These are phyloP conservation scores for Corymbia calophylla DNA, from an alignment of 441 rosid genomes.

Conservation along the genomic window DNA sequence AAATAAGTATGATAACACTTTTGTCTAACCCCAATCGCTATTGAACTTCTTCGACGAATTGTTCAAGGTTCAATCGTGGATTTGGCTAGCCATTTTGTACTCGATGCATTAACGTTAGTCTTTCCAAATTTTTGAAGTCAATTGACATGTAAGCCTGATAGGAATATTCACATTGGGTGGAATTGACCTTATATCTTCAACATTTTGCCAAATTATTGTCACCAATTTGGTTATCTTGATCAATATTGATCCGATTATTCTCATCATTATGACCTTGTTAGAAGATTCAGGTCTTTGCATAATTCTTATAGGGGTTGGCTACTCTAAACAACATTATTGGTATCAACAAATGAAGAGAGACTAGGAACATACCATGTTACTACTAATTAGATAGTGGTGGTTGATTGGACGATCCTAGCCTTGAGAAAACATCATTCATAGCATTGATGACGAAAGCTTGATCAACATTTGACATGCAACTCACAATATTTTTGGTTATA, in stretches of 20 bases:
- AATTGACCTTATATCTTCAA: neutral
- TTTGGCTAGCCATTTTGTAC: neutral
- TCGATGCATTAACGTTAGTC: neutral
- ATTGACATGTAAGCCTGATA: neutral
- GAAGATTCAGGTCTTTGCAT: neutral
- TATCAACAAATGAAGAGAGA: neutral
- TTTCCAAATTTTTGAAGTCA: neutral
- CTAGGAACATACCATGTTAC: neutral
- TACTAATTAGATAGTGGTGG: neutral
- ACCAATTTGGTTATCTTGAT: no score
- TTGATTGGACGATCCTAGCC: neutral
- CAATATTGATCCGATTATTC: accelerated
- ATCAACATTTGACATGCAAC: neutral
- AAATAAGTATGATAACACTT: neutral
- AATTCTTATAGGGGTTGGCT: neutral
- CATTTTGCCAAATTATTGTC: neutral
- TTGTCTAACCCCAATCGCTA: neutral
- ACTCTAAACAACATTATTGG: neutral
- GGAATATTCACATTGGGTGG: neutral
- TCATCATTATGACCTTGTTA: neutral
- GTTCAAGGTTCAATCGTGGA: neutral
- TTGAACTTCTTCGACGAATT: neutral
- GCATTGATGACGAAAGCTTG: neutral
- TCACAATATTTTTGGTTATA: neutral
- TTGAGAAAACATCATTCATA: neutral